Evolutionary conservation across 495 filamentous ascomycete genomes (phyloP), one percentile per base, ranked within the genome.

Genomic region (Filosporella fistucella): DNA sequence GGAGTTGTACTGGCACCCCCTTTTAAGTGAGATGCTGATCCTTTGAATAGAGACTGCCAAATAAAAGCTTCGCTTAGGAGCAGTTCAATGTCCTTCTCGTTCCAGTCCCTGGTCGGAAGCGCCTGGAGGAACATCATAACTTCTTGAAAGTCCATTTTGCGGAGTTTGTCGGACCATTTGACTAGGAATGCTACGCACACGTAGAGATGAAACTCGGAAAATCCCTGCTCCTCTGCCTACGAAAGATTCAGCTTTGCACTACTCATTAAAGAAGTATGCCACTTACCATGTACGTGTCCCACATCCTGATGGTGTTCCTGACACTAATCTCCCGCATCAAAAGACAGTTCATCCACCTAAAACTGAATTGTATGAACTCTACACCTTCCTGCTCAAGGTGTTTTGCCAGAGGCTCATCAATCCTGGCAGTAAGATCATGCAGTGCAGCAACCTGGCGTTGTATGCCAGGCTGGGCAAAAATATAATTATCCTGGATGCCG

Each of bases 121-220:
- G 91, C 86, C 69, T 98, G 93, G 22, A 98, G 71, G 59, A 97
- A 98, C 91, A 97, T 97, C 93, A 98, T 97, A 45, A 95, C 82
- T 62, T 96, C 91, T 73, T 96, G 75, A 55, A 95, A 98, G 64
- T 98, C 93, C 93, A 96, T 97, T 66, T 94, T 95, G 24, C 89
- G 78, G 32, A 98, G 76, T 60, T 90, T 86, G 55, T 93, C 86
- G 12, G 91, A 91, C 93, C 93, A 98, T 64, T 97, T 96, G 24
- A 97, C 93, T n/a, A 98, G 73, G 61, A 98, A 97, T 37, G 93
- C 93, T 43, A 93, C 93, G 63, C 93, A 98, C 24, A 98, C 93
- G 65, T 98, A 98, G 47, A 98, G 76, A 61, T 98, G 93, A 65
- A 98, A 98, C 51, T 91, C 85, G 0, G 91, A 95, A 70, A 98